Percentiles rank a stretch among this genome's conserved stretches.
phyloP scores from a whole-genome alignment of 306 rosid genomes.

The peach (Prunus persica) region DNA sequence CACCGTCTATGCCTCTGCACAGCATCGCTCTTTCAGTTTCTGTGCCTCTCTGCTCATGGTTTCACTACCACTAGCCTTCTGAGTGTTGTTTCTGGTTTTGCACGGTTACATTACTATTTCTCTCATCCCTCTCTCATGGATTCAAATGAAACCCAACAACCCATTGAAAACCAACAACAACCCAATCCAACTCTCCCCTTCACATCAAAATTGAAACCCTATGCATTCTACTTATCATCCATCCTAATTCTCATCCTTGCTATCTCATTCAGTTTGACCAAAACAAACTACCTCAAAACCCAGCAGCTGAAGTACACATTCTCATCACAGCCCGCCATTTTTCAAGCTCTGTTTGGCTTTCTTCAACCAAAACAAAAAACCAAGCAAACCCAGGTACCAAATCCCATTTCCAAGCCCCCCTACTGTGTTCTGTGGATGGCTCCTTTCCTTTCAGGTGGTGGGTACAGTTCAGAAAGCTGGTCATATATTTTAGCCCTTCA shows the following conservation, averaged over 20 bases:
- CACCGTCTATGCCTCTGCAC: no score
- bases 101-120: background rate
- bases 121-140: constrained; percentile 38
- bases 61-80: no score
- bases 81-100: no score
- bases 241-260: constrained; percentile 52
- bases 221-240: constrained; percentile 31
- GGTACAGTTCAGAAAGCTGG: constrained; percentile 88
- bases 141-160: constrained; percentile 23
- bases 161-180: constrained; percentile 19
- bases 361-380: constrained; percentile 30
- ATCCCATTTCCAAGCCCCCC: constrained; percentile 24
- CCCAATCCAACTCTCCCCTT: constrained; percentile 27
- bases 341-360: constrained; percentile 29
- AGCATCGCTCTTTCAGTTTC: no score
- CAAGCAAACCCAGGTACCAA: constrained; percentile 3
- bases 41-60: no score
- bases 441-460: constrained; percentile 86
- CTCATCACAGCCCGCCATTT: constrained; percentile 23
- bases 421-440: constrained; percentile 83
- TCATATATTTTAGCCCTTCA: constrained; percentile 68
- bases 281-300: constrained; percentile 37
- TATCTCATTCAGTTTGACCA: constrained; percentile 43
- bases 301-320: constrained; percentile 36
- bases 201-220: constrained; percentile 28